These are phyloP conservation scores for Peltaster fructicola DNA, from an alignment of 2,329 filamentous ascomycete species.

Conservation along the genomic window DNA sequence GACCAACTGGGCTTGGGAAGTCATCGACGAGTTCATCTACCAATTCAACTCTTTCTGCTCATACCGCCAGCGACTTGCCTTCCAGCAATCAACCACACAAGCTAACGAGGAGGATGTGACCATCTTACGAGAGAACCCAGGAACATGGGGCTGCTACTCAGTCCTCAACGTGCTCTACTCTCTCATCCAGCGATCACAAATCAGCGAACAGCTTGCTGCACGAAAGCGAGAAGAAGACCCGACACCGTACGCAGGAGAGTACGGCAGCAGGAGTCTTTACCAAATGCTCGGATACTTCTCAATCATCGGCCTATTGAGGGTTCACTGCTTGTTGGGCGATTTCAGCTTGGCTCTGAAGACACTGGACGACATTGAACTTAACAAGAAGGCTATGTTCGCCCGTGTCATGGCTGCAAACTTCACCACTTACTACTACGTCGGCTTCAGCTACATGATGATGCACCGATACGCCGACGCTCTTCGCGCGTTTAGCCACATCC, in stretches of 20 bases:
- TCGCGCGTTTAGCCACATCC: conserved; percentile 99
- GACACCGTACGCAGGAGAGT: conserved; percentile 75
- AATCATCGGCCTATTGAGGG: conserved; percentile 88
- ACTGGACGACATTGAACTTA: conserved; percentile 96
- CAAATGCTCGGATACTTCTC: conserved; percentile 99
- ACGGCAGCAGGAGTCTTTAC: conserved; percentile 86
- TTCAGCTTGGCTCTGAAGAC: conserved; percentile 98
- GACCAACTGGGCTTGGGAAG: conserved; percentile 99
- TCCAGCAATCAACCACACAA: conserved; percentile 33
- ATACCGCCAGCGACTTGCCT: conserved; percentile 81
- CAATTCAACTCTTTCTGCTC: conserved; percentile 99
- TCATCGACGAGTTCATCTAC: conserved; percentile 99
- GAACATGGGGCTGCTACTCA: conserved; percentile 99
- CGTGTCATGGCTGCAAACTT: conserved; percentile 99
- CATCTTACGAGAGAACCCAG: conserved; percentile 86
- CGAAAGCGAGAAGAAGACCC: conserved; percentile 91
- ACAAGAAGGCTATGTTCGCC: conserved; percentile 99
- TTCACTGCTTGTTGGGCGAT: conserved; percentile 91
- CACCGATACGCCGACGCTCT: conserved; percentile 97
- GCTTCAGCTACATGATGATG: conserved; percentile 99
- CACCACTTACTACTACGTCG: conserved; percentile 99
- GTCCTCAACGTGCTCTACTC: conserved; percentile 99
- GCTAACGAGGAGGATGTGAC: conserved; percentile 85
- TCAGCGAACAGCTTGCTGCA: conserved; percentile 88
- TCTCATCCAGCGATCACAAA: conserved; percentile 93